Evolutionary conservation across 208 protist species (phyloP), one percentile per base, ranked within the genome.

Genomic region (Trypanosoma scelopori): DNA sequence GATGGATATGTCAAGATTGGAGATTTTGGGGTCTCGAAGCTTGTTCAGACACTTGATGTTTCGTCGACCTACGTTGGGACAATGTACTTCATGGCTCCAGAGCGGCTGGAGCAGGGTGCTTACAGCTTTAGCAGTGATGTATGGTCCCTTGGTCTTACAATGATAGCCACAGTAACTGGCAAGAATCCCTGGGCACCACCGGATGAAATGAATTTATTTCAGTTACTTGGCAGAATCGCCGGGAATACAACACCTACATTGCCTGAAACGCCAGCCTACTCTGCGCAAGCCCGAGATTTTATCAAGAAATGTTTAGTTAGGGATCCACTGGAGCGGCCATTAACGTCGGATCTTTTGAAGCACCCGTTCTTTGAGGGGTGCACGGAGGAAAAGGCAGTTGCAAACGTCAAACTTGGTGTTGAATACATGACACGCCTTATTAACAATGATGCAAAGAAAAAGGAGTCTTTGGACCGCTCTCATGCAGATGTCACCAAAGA

Each of bases 61-160:
- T 93, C 87, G 13, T 95, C 89, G 15, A 93, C 86, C 3, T 95
- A 93, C 69, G 94, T 98, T 11, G 94, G 94, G n/a, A 97, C 94
- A 41, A 94, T 97, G 82, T 95, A 89, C 65, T 98, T 94, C 67
- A 98, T 98, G 94, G 87, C 91, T 0, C 95, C 95, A 4, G 95
- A 98, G 67, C 61, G 95, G 16, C 66, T 98, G 22, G 83, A 95
- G 59, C 91, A 95, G 58, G 77, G 86, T 5, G 81, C 81, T 50
- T 97, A 98, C 74, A 89, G 87, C 42, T 97, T 94, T 76, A 90
- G 78, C 76, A 92, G 86, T 65, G 95, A 98, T 66, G 74, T 98
- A 3, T 98, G 92, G 92, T 94, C 89, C 15, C 76, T 97, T 6
- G 95, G 95, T 3, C 73, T 98, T 20, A 95, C 90, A 25, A 75